Evolutionary conservation across 176 grass and related monocot species (phyloP).

Genomic region (Puya raimondii): DNA sequence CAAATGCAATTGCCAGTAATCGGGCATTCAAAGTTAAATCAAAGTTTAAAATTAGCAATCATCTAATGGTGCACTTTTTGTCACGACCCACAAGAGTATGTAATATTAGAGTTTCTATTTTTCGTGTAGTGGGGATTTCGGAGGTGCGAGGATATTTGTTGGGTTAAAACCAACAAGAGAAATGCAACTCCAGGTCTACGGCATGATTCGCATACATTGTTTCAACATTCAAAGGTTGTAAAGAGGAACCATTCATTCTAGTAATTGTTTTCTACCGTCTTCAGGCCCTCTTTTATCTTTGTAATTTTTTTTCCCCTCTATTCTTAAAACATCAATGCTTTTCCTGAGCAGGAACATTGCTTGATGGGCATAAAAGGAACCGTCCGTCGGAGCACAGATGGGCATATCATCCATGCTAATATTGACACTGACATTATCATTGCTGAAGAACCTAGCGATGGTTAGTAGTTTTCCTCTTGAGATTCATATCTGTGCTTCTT

Average conservation of each 20-base stretch:
- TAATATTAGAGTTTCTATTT: conserved; percentile 1
- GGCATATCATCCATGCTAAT: conserved; percentile 96
- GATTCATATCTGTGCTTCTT: conserved; percentile 22
- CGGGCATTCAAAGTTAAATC: background rate
- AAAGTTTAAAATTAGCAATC: background rate
- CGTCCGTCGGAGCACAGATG: conserved; percentile 92
- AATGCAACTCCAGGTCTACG: conserved; percentile 71
- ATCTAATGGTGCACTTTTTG: background rate
- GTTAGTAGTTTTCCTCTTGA: conserved; percentile 31
- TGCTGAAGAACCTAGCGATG: conserved; percentile 83
- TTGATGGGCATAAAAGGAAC: conserved; percentile 99
- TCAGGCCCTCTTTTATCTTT: background rate
- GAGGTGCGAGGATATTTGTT: conserved; percentile 94
- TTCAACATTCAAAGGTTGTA: conserved; percentile 84
- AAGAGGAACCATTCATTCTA: background rate
- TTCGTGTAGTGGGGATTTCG: conserved; percentile 88
- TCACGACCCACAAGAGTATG: background rate
- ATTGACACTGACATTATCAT: conserved; percentile 99
- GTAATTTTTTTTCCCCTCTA: conserved; percentile 6
- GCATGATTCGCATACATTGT: conserved; percentile 82
- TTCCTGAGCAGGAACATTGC: conserved; percentile 79
- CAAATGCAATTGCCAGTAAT: background rate
- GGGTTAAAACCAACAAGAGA: conserved; percentile 97
- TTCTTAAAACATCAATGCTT: conserved; percentile 24
- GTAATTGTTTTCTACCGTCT: background rate